These are phyloP conservation scores for Daldinia bambusicola DNA, from an alignment of 495 filamentous ascomycete species.

Conservation along the genomic window DNA sequence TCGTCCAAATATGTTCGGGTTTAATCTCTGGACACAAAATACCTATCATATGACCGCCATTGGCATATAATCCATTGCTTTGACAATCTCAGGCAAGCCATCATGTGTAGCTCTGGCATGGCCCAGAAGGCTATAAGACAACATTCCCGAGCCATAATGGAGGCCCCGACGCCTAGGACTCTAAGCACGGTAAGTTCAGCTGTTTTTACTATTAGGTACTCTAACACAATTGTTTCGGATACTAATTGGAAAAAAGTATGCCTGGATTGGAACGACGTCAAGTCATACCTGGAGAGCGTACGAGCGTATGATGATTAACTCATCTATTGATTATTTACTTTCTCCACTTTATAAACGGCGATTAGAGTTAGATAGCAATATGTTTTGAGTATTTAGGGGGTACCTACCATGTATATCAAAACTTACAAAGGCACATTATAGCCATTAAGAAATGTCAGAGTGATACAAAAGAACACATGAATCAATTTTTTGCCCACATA, in stretches of 20 bases:
- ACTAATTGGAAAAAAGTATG: slow-evolving; percentile 52
- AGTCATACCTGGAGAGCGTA: slow-evolving; percentile 55
- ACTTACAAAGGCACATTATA: background rate
- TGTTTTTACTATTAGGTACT: background rate
- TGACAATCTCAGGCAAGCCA: slow-evolving; percentile 59
- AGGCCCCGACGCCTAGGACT: slow-evolving; percentile 60
- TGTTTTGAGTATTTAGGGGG: too few species aligned
- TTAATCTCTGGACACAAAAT: slow-evolving; percentile 51
- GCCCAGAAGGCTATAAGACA: slow-evolving; percentile 55
- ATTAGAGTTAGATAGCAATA: background rate
- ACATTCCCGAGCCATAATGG: slow-evolving; percentile 60
- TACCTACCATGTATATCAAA: too few species aligned
- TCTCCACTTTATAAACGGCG: background rate
- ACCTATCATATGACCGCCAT: slow-evolving; percentile 59
- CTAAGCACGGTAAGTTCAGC: slow-evolving; percentile 53
- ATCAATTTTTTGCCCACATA: background rate
- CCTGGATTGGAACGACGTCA: slow-evolving; percentile 53
- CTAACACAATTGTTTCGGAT: background rate
- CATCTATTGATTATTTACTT: slow-evolving; percentile 48
- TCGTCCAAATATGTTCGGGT: slow-evolving; percentile 58
- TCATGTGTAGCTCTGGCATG: slow-evolving; percentile 59
- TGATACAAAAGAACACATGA: background rate
- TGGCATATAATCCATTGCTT: slow-evolving; percentile 65
- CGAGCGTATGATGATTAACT: slow-evolving; percentile 59
- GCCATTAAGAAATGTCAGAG: background rate